phyloP scores from a whole-genome alignment of 306 rosid genomes.

The Aeschynomene evenia region DNA sequence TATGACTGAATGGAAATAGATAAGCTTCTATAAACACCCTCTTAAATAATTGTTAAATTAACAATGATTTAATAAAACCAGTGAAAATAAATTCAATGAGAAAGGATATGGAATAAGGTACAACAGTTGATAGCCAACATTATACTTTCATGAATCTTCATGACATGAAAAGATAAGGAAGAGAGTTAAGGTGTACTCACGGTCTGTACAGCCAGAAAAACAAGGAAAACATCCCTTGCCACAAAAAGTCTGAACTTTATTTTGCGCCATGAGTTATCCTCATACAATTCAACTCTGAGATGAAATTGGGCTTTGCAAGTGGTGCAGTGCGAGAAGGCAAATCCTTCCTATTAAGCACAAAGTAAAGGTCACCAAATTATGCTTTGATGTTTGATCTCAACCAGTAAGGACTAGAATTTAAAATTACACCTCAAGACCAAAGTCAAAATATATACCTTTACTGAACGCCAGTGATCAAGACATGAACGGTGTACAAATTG shows the following conservation, averaged over 20 bases:
- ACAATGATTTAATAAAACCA: slow-evolving; percentile 10
- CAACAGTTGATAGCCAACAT: neutral
- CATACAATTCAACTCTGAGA: slow-evolving; percentile 68
- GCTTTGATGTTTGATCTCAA: slow-evolving; percentile 28
- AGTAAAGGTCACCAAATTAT: slow-evolving; percentile 7
- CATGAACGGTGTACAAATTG: slow-evolving; percentile 98
- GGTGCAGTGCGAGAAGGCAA: slow-evolving; percentile 98
- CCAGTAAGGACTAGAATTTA: slow-evolving; percentile 15
- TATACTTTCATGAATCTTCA: neutral
- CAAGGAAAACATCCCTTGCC: slow-evolving; percentile 97
- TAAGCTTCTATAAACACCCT: neutral
- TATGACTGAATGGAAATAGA: neutral
- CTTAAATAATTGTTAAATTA: slow-evolving; percentile 1
- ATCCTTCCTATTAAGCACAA: slow-evolving; percentile 70
- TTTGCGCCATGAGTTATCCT: slow-evolving; percentile 90
- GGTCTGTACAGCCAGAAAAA: slow-evolving; percentile 91
- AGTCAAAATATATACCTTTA: slow-evolving; percentile 54
- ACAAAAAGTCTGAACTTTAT: slow-evolving; percentile 86
- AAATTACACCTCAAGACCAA: slow-evolving; percentile 23
- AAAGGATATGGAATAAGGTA: neutral
- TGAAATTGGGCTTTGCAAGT: slow-evolving; percentile 99
- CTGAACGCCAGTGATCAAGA: slow-evolving; percentile 99
- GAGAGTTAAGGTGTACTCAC: slow-evolving; percentile 52
- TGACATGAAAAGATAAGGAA: neutral
- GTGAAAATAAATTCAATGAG: neutral